phyloP scores from a whole-genome alignment of 805 yeast species.

The Vanderwaltozyma polyspora region DNA sequence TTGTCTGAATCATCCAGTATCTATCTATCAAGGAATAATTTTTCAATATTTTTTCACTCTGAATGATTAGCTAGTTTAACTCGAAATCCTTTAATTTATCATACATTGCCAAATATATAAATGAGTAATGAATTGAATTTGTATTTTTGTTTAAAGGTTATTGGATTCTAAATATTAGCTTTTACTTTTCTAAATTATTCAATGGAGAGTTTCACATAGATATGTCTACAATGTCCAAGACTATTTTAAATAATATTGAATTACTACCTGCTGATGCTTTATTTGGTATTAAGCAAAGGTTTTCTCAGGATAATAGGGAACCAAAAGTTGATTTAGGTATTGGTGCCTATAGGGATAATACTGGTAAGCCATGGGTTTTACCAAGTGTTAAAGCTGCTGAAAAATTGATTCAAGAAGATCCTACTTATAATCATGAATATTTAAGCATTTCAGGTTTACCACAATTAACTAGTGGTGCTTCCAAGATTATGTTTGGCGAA shows the following conservation, averaged over 20 bases:
- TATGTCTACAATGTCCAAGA: conserved; percentile 1
- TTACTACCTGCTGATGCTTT: conserved; percentile 79
- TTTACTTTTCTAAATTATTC: too few species aligned
- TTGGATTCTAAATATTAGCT: too few species aligned
- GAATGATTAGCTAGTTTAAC: too few species aligned
- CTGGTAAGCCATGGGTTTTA: conserved; percentile 81
- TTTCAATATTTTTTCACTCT: too few species aligned
- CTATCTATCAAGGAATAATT: too few species aligned
- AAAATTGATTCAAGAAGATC: conserved; percentile 43
- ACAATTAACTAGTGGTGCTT: conserved; percentile 57
- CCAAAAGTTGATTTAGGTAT: conserved; percentile 78
- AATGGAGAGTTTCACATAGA: too few species aligned
- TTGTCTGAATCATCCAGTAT: too few species aligned
- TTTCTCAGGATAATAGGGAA: conserved; percentile 42
- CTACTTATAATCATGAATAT: conserved; percentile 74
- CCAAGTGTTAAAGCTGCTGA: conserved; percentile 70
- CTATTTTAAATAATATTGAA: conserved; percentile 35
- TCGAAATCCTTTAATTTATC: too few species aligned
- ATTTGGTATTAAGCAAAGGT: conserved; percentile 68
- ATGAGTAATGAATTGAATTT: too few species aligned
- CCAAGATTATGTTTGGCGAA: conserved; percentile 59
- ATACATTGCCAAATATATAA: too few species aligned
- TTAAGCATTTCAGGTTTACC: conserved; percentile 71
- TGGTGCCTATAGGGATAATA: conserved; percentile 88
- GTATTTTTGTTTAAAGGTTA: too few species aligned